These are phyloP conservation scores for Dothideomycetes sp. DNA, from an alignment of 2,329 filamentous ascomycete genomes.

Conservation along the genomic window DNA sequence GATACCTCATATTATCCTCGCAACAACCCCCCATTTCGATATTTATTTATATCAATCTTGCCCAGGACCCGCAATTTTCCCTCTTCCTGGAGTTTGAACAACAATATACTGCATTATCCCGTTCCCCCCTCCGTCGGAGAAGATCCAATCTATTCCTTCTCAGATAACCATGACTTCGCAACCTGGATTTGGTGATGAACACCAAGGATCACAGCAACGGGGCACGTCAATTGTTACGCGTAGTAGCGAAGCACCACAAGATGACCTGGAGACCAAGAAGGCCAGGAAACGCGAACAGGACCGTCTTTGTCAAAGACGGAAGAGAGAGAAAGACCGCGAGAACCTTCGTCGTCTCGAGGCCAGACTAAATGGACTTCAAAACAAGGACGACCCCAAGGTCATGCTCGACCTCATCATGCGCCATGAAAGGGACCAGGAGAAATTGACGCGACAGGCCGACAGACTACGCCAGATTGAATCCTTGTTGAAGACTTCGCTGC, in stretches of 20 bases:
- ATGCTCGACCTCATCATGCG: constrained; percentile 11
- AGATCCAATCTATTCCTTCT: not conserved
- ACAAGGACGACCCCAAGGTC: constrained; percentile 9
- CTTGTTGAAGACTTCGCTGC: constrained; percentile 2
- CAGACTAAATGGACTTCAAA: constrained; percentile 12
- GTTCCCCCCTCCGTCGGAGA: too few relatives aligned
- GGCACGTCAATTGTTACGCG: constrained; percentile 7
- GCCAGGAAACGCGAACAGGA: constrained; percentile 11
- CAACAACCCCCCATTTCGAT: too few relatives aligned
- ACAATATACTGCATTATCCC: too few relatives aligned
- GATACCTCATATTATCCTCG: too few relatives aligned
- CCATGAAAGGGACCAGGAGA: constrained; percentile 13
- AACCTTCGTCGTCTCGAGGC: constrained; percentile 13
- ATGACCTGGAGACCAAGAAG: constrained; percentile 9
- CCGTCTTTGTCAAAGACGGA: constrained; percentile 11
- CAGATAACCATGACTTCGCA: constrained; percentile 6
- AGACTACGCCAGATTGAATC: constrained; percentile 12
- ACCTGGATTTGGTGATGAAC: not conserved
- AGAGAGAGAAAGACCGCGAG: constrained; percentile 14
- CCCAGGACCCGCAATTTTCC: too few relatives aligned
- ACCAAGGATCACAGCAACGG: not conserved
- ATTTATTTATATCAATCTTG: too few relatives aligned
- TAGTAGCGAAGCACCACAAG: constrained; percentile 8
- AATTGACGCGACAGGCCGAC: constrained; percentile 7
- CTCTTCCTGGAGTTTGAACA: too few relatives aligned